Percentiles rank a stretch among this genome's conserved stretches.
phyloP scores from a whole-genome alignment of 148 eudicot genomes.

The Persicaria tinctoria region DNA sequence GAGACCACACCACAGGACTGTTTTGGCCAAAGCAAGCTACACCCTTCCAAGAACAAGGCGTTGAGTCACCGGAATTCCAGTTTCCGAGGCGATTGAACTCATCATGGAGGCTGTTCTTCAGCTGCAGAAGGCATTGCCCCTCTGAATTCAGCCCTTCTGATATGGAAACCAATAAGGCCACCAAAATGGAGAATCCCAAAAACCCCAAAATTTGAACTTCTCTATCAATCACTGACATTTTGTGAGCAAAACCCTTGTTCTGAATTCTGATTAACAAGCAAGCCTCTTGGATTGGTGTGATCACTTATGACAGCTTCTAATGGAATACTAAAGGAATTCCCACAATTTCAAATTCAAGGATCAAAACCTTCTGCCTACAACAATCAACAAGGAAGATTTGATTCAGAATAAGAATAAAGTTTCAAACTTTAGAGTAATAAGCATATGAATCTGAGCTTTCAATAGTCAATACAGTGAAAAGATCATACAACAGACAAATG shows the following conservation, averaged over 20 bases:
- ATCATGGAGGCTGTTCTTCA: constrained; percentile 51
- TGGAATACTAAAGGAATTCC: no score
- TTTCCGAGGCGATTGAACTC: constrained; percentile 31
- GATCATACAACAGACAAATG: not conserved
- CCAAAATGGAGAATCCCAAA: constrained; percentile 22
- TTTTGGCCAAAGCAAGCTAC: constrained; percentile 45
- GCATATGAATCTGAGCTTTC: not conserved
- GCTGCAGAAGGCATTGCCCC: constrained; percentile 57
- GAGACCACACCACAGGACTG: constrained; percentile 36
- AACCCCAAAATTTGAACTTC: constrained; percentile 23
- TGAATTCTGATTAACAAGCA: no score
- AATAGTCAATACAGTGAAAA: not conserved
- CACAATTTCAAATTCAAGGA: not conserved
- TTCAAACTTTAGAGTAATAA: not conserved
- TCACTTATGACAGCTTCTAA: not conserved
- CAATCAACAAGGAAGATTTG: not conserved
- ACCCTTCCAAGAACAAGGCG: constrained; percentile 86
- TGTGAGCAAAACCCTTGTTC: constrained; percentile 8
- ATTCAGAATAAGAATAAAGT: not conserved
- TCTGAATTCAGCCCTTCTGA: constrained; percentile 68
- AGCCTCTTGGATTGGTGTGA: not conserved
- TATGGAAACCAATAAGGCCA: constrained; percentile 23
- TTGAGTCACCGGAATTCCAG: constrained; percentile 55
- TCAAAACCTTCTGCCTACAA: not conserved
- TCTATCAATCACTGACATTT: constrained; percentile 38